Evolutionary conservation across 768 basidiomycete genomes (phyloP), one percentile per base, ranked within the genome.

Genomic region (Russula ochroleuca): DNA sequence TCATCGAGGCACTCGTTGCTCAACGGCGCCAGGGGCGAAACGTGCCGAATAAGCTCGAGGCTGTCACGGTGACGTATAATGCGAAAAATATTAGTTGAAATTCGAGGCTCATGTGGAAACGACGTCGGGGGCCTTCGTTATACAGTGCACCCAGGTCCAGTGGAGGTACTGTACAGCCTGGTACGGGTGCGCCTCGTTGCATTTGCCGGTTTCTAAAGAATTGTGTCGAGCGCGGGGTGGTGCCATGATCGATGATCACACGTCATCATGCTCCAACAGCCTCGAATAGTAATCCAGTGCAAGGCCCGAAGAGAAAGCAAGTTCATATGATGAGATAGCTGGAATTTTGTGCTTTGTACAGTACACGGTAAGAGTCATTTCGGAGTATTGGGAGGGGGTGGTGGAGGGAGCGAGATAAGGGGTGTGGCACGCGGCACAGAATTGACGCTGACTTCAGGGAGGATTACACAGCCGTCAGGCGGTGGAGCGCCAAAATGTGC

Each of bases 141-240:
- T 28, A 28, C n/a, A n/a, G n/a, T n/a, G n/a, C n/a, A n/a, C n/a
- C n/a, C n/a, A n/a, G n/a, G n/a, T n/a, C n/a, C n/a, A n/a, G n/a
- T n/a, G n/a, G n/a, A n/a, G 17, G 19, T 43, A 56, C 40, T 28
- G 54, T 25, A 55, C 23, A 13, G 7, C 31, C 15, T 5, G 10
- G 43, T 25, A 41, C 17, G 15, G 33, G 33, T 17, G 43, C 33
- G 41, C 60, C 35, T 54, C 52, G 23, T 35, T 50, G 35, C 49
- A 6, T 45, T 63, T 31, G 62, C 43, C 57, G 40, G 35, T 47
- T 35, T 35, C 31, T 31, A 40, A 25, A 57, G 55, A 57, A 51
- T 25, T 2, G n/a, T 23, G 19, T 58, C 14, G 50, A 57, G 40
- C 10, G 33, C 14, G n/a, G 55, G 47, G 6, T 23, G 47, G 25